A percentile compares a stretch with the other conserved stretches of the same genome.
phyloP scores from a whole-genome alignment of 2,329 filamentous ascomycete species.

The Alternaria arborescens region DNA sequence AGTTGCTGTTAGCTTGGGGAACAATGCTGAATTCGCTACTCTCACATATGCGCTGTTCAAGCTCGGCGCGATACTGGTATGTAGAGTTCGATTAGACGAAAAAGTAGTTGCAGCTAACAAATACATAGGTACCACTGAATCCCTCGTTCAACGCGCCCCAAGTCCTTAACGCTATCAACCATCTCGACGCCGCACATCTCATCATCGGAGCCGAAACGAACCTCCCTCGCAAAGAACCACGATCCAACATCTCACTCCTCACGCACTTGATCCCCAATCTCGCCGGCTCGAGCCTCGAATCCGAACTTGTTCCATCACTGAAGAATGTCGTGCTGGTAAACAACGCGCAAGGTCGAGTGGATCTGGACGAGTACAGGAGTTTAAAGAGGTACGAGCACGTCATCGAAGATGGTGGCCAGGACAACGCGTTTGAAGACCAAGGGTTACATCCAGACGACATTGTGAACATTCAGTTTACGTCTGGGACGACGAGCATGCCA shows the following conservation, averaged over 20 bases:
- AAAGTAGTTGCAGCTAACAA: not conserved
- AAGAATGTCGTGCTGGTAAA: slow-evolving; percentile 78
- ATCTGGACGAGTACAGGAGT: slow-evolving; percentile 48
- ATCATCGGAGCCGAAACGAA: slow-evolving; percentile 90
- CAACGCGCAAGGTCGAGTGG: slow-evolving; percentile 70
- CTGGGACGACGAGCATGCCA: slow-evolving; percentile 87
- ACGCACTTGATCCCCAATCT: slow-evolving; percentile 62
- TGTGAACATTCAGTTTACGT: slow-evolving; percentile 97
- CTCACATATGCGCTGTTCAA: slow-evolving; percentile 89
- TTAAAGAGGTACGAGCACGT: slow-evolving; percentile 56
- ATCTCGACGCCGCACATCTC: slow-evolving; percentile 76
- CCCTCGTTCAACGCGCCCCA: slow-evolving; percentile 85
- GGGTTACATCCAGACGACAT: slow-evolving; percentile 70
- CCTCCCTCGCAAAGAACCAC: slow-evolving; percentile 70
- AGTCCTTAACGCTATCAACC: slow-evolving; percentile 78
- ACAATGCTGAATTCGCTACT: slow-evolving; percentile 82
- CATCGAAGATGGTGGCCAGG: slow-evolving; percentile 55
- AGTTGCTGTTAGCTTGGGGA: slow-evolving; percentile 87
- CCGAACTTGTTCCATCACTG: slow-evolving; percentile 72
- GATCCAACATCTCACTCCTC: slow-evolving; percentile 67
- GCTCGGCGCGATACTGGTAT: slow-evolving; percentile 84
- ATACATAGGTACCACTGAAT: slow-evolving; percentile 80
- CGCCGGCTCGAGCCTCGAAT: slow-evolving; percentile 56
- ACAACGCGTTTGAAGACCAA: slow-evolving; percentile 55
- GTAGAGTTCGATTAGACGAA: slow-evolving; percentile 10